phyloP scores from a whole-genome alignment of 2,329 filamentous ascomycete species.

The Colletotrichum sojae region DNA sequence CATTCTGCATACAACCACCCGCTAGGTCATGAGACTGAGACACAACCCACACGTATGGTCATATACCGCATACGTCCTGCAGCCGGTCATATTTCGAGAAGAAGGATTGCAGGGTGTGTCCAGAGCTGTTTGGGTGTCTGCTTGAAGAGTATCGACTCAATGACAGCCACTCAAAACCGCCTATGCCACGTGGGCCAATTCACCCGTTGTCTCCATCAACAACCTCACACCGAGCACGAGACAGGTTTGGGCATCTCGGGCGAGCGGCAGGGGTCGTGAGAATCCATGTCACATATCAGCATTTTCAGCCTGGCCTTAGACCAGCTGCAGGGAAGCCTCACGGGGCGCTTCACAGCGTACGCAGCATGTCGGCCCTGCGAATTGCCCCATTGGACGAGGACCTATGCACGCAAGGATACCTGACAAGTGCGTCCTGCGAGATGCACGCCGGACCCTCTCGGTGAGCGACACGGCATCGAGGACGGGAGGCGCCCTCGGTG shows the following conservation, averaged over 20 bases:
- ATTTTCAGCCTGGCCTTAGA: conserved; percentile 6
- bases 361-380: conserved; percentile 11
- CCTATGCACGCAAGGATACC: conserved; percentile 28
- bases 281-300: conserved; percentile 28
- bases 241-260: conserved; percentile 1
- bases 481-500: background rate
- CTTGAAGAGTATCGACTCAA: background rate
- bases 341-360: conserved; percentile 12
- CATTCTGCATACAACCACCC: conserved; percentile 15
- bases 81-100: conserved; percentile 8
- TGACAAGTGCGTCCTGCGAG: conserved; percentile 17
- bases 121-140: background rate
- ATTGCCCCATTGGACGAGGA: conserved; percentile 28
- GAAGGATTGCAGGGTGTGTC: background rate
- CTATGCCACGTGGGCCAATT: background rate
- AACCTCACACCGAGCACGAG: conserved; percentile 4
- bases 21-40: conserved; percentile 7
- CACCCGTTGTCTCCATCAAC: background rate
- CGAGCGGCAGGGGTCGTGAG: conserved; percentile 11
- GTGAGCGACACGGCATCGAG: conserved; percentile 20
- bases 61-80: background rate
- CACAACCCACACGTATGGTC: background rate
- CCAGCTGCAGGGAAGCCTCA: conserved; percentile 20
- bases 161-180: conserved; percentile 24
- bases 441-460: conserved; percentile 23